Evolutionary conservation across 257 asterid species (phyloP), one percentile per base, ranked within the genome.

Genomic region (Lavandula angustifolia): DNA sequence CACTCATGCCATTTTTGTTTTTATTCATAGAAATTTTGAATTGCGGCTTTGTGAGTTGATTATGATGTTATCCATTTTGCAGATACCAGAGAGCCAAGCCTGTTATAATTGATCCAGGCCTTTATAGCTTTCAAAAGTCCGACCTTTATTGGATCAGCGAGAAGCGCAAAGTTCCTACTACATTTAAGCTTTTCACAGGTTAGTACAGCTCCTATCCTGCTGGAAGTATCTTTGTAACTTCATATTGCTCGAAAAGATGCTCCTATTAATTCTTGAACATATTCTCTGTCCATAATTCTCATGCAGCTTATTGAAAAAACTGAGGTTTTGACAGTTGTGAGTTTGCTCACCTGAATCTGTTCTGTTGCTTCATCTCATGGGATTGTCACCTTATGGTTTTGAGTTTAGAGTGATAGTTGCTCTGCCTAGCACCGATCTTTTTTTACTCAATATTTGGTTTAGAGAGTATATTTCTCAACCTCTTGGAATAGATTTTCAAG

Each of bases 121-220:
- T 87, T 14, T 87, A 85, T 72, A 81, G 84, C 79, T n/a, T 61
- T 66, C 79, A 73, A 54, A 87, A 81, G 60, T 85, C 94, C 9
- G 91, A 83, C 7, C 79, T 87, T 29, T 85, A 75, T 71, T 87
- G 91, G 91, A 72, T 73, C 58, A 61, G 80, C 1, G 82, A 83
- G 76, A 76, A 80, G 67, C 76, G 94, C 44, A 78, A 72, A 13
- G 76, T 83, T 42, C 96, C 96, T n/a, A 83, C 91, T 2, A 76
- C 86, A 34, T 87, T 79, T 71, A 83, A 77, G 73, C 85, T 88
- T 47, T 88, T 88, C 66, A 85, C 94, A 31, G 96, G 96, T 85
- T 55, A 72, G 68, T 29, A 32, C 42, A 22, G 33, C 31, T 13
- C 52, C 5, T 31, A 0, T 60, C 58, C 3, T 13, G 32, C 38